Conservation (phyloP, 805 yeast species). For the Saturnispora ahearnii region DNA sequence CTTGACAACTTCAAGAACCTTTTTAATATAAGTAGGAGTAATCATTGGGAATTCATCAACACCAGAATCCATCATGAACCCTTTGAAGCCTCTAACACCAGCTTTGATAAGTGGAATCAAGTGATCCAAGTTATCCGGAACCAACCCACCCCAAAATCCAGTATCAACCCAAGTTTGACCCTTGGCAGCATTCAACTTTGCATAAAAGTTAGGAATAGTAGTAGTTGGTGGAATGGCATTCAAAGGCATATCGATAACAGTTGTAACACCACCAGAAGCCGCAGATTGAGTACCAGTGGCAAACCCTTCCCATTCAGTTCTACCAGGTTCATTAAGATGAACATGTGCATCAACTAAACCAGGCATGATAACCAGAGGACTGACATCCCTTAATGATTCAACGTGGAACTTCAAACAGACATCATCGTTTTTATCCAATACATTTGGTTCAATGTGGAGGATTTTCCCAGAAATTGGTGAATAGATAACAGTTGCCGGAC, state of each 20-base stretch:
- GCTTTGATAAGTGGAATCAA: constrained; percentile 66
- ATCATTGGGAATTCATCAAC: constrained; percentile 93
- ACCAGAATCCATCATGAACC: constrained; percentile 89
- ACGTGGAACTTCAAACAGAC: constrained; percentile 35
- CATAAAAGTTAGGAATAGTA: constrained; percentile 61
- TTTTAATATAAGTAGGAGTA: constrained; percentile 48
- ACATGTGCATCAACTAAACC: constrained; percentile 93
- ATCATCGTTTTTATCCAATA: constrained; percentile 33
- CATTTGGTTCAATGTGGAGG: constrained; percentile 36
- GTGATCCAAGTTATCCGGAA: constrained; percentile 67
- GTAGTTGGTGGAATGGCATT: constrained; percentile 97
- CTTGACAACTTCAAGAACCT: constrained; percentile 57
- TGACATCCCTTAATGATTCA: constrained; percentile 40
- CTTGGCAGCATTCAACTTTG: constrained; percentile 69
- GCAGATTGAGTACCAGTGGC: constrained; percentile 95
- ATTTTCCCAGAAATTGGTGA: constrained; percentile 52
- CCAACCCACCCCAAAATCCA: constrained; percentile 94
- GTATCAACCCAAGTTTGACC: constrained; percentile 87
- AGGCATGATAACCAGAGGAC: constrained; percentile 66
- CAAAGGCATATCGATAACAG: constrained; percentile 92
- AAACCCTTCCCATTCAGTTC: constrained; percentile 98
- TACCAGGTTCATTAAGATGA: constrained; percentile 93
- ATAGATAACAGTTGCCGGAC: constrained; percentile 59
- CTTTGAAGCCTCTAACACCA: constrained; percentile 93
- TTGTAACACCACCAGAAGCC: constrained; percentile 93